A percentile compares a stretch with the other conserved stretches of the same genome.
phyloP scores from a whole-genome alignment of 768 basidiomycete species.

The Panaeolus cyanescens region DNA sequence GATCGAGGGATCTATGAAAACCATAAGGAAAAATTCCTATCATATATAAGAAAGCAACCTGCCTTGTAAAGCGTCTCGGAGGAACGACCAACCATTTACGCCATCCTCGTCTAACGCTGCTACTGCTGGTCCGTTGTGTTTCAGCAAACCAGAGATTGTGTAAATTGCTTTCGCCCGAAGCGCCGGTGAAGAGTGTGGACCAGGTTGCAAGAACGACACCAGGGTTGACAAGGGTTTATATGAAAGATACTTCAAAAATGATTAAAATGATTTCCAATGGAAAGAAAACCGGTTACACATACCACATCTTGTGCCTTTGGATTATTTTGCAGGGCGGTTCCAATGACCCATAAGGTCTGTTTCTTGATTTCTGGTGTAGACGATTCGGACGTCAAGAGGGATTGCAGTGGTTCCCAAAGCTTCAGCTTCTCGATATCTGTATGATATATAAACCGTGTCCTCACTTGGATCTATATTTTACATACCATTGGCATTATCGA shows the following conservation, averaged over 20 bases:
- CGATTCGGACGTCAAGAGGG: slow-evolving; percentile 53
- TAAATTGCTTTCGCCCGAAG: slow-evolving; percentile 84
- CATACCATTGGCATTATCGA: slow-evolving; percentile 88
- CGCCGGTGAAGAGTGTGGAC: slow-evolving; percentile 46
- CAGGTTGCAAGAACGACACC: slow-evolving; percentile 59
- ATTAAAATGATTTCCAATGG: not conserved
- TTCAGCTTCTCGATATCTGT: slow-evolving; percentile 74
- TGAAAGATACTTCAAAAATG: slow-evolving; percentile 52
- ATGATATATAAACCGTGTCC: not conserved
- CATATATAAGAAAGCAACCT: slow-evolving; percentile 3
- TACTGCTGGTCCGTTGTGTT: slow-evolving; percentile 75
- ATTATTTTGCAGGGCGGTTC: slow-evolving; percentile 90
- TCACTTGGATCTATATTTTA: not conserved
- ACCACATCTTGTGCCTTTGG: slow-evolving; percentile 80
- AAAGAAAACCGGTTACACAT: slow-evolving; percentile 25
- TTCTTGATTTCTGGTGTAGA: slow-evolving; percentile 63
- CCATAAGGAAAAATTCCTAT: not conserved
- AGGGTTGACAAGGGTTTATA: slow-evolving; percentile 68
- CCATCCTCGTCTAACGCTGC: slow-evolving; percentile 43
- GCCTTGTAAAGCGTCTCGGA: slow-evolving; percentile 68
- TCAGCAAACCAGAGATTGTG: slow-evolving; percentile 73
- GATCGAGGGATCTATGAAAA: slow-evolving; percentile 68
- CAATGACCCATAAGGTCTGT: slow-evolving; percentile 82
- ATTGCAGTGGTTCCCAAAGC: slow-evolving; percentile 79
- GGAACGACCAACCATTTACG: slow-evolving; percentile 62